A percentile compares a stretch with the other conserved stretches of the same genome.
These are phyloP conservation scores for Lathyrus aphaca DNA, from an alignment of 306 rosid species.

Conservation along the genomic window DNA sequence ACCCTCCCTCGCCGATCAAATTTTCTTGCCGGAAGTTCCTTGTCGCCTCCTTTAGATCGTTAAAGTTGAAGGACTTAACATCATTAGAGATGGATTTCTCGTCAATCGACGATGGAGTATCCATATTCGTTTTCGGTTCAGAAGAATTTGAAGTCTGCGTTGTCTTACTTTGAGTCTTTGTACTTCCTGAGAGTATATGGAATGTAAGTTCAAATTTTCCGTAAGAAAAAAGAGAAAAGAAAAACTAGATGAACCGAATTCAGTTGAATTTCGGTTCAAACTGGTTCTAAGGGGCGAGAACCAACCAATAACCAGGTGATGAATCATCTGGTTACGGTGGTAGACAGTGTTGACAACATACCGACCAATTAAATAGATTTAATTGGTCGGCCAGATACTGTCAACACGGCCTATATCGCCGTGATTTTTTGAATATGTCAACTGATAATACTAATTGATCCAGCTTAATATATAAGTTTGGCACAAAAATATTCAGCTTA, in stretches of 20 bases:
- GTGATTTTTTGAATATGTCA: neutral
- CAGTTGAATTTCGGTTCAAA: neutral
- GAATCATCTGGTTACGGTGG: neutral
- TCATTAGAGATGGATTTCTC: slow-evolving; percentile 41
- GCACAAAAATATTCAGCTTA: neutral
- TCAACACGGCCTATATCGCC: neutral
- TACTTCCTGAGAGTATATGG: slow-evolving; percentile 46
- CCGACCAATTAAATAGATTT: neutral
- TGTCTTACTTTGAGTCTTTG: slow-evolving; percentile 45
- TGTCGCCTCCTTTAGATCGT: slow-evolving; percentile 78
- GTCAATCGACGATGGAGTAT: slow-evolving; percentile 39
- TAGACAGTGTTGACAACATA: too few relatives aligned
- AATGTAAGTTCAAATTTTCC: neutral
- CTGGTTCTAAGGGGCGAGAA: neutral
- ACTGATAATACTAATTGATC: neutral
- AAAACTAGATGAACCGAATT: neutral
- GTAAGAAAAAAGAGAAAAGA: neutral
- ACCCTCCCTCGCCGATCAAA: slow-evolving; percentile 89
- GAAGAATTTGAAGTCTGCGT: slow-evolving; percentile 41
- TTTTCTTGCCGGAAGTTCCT: slow-evolving; percentile 77
- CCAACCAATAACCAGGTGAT: neutral
- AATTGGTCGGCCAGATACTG: neutral
- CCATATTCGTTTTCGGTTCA: slow-evolving; percentile 21
- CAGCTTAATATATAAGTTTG: neutral
- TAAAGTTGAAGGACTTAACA: slow-evolving; percentile 71